Conservation (phyloP, 2,329 filamentous ascomycete genomes). For the Magnaporthiopsis poae region DNA sequence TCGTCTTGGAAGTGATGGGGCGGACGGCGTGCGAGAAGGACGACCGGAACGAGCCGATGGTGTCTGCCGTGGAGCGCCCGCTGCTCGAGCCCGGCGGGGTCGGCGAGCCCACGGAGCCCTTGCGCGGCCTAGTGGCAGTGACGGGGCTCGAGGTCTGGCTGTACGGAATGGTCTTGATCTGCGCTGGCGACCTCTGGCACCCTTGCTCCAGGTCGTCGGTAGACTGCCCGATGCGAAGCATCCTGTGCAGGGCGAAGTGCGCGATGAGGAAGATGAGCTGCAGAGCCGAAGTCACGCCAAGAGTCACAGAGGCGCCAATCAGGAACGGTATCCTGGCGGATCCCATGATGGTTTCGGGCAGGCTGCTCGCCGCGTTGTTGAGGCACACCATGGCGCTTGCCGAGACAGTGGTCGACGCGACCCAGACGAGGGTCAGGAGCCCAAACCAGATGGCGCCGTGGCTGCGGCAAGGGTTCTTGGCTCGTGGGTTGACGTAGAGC, state of each 20-base stretch:
- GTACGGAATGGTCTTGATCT: slow-evolving; percentile 46
- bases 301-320: slow-evolving; percentile 32
- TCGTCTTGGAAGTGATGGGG: slow-evolving; percentile 47
- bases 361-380: slow-evolving; percentile 21
- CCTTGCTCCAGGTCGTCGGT: slow-evolving; percentile 19
- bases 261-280: slow-evolving; percentile 40
- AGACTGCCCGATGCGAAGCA: not conserved
- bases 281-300: slow-evolving; percentile 34
- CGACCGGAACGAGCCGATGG: slow-evolving; percentile 37
- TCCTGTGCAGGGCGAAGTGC: slow-evolving; percentile 28
- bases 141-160: slow-evolving; percentile 30
- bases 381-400: slow-evolving; percentile 33
- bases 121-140: slow-evolving; percentile 20
- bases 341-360: slow-evolving; percentile 22
- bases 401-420: slow-evolving; percentile 35
- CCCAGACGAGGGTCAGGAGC: slow-evolving; percentile 29
- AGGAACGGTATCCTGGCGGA: slow-evolving; percentile 27
- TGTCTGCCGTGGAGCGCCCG: slow-evolving; percentile 34
- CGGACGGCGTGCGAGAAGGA: slow-evolving; percentile 40
- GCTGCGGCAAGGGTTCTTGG: slow-evolving; percentile 9
- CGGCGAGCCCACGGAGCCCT: slow-evolving; percentile 26
- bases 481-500: slow-evolving; percentile 20
- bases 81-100: slow-evolving; percentile 36
- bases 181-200: slow-evolving; percentile 21
- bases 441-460: slow-evolving; percentile 27